These are phyloP conservation scores for Decorospora gaudefroyi DNA, from an alignment of 2,329 filamentous ascomycete genomes.

Conservation along the genomic window DNA sequence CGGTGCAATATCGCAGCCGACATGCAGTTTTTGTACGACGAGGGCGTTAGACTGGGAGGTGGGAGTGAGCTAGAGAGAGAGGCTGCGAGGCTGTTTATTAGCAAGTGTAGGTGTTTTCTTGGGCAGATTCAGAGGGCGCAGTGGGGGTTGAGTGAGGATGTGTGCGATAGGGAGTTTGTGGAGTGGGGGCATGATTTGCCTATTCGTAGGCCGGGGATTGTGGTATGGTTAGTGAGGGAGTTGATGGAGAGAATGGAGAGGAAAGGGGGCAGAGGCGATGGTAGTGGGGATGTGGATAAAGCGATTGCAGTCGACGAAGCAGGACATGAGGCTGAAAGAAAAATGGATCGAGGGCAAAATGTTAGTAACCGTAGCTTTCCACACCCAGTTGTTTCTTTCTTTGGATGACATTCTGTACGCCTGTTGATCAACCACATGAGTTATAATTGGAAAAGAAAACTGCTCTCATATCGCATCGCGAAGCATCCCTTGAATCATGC, in stretches of 20 bases:
- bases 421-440: too few relatives aligned
- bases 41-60: conserved; percentile 5
- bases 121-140: conserved; percentile 10
- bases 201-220: conserved; percentile 6
- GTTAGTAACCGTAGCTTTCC: neutral
- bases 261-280: too few relatives aligned
- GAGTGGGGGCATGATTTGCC: conserved; percentile 10
- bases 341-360: neutral
- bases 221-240: conserved; percentile 4
- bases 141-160: conserved; percentile 2
- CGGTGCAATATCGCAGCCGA: conserved; percentile 4
- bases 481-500: too few relatives aligned
- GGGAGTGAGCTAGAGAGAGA: conserved; percentile 10
- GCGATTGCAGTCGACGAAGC: too few relatives aligned
- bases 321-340: neutral
- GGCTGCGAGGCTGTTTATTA: conserved; percentile 7
- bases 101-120: conserved; percentile 2
- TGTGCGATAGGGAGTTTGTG: neutral
- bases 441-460: too few relatives aligned
- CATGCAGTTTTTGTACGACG: conserved; percentile 11
- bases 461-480: too few relatives aligned
- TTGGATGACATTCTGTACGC: neutral
- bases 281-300: neutral
- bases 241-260: conserved; percentile 30
- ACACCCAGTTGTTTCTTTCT: neutral